Evolutionary conservation across 148 eudicot species (phyloP), one percentile per base, ranked within the genome.

Genomic region (Heliosperma pusillum): DNA sequence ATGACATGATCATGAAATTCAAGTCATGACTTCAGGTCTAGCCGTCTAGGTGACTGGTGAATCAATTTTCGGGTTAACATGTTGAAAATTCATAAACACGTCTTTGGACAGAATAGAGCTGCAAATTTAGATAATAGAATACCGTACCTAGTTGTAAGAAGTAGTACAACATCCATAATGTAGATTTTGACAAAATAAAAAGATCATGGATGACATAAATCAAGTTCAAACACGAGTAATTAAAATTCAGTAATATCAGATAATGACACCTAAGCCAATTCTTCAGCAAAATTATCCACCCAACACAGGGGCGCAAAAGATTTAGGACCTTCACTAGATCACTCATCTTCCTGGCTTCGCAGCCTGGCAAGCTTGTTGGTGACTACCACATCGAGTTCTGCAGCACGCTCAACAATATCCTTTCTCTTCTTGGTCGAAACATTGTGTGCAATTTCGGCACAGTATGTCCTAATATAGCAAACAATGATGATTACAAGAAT

Each of bases 301-400:
- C 40, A 5, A 3, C 40, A 3, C 40, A 33, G 40, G 40, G 3
- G 26, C 24, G 10, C 10, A 77, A 53, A 16, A 33, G 45, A 68
- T 74, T 44, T 44, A 33, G 40, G 5, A 33, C 40, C 40, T 33
- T 33, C 40, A 33, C 5, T 33, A 33, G 5, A 33, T 33, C 40
- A 86, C 81, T 86, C 89, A 10, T 84, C 89, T 29, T 86, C 89
- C 61, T 86, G 87, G 82, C 87, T 86, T 47, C 89, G 82, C 77
- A 86, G 63, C 84, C 89, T 84, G 19, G 89, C 87, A 26, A 86
- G 84, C 82, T 84, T 86, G 87, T 86, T 86, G 20, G 83, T 86
- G 16, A 86, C 85, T 6, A 78, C 83, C 15, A 82, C n/a, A 8
- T 86, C 86, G n/a, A 86, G 81, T n/a, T 86, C 86, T 9, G 88